These are phyloP conservation scores for Umbelopsis vinacea DNA, from an alignment of 192 early-diverging fungal species.

Conservation along the genomic window DNA sequence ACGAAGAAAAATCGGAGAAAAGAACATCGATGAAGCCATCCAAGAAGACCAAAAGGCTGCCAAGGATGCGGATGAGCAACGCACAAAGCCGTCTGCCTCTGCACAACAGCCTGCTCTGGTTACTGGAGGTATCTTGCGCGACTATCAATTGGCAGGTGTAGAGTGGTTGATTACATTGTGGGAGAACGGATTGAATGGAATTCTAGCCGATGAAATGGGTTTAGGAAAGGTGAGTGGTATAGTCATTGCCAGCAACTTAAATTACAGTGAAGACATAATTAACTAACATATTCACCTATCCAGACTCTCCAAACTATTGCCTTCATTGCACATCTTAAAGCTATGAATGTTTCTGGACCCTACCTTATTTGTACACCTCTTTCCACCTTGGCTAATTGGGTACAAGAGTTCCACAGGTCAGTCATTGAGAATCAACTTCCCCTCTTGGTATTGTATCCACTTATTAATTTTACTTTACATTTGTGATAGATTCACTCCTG, in stretches of 20 bases:
- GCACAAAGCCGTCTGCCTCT: conserved; percentile 53
- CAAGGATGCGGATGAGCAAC: conserved; percentile 20
- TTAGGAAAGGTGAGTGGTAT: conserved; percentile 68
- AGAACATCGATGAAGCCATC: conserved; percentile 27
- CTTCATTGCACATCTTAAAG: conserved; percentile 81
- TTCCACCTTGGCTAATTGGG: conserved; percentile 93
- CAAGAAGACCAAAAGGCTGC: conserved; percentile 15
- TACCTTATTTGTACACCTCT: conserved; percentile 90
- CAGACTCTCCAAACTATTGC: conserved; percentile 94
- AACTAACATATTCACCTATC: not conserved
- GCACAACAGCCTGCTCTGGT: conserved; percentile 80
- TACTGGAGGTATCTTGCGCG: conserved; percentile 84
- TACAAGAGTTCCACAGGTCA: conserved; percentile 82
- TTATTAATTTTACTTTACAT: not conserved
- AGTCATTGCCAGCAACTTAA: not conserved
- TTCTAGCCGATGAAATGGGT: conserved; percentile 96
- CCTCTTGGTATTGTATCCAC: not conserved
- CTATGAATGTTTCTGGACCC: conserved; percentile 82
- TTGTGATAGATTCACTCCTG: conserved; percentile 71
- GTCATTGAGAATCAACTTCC: not conserved
- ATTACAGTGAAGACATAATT: not conserved
- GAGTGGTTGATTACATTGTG: conserved; percentile 96
- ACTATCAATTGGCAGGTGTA: conserved; percentile 94
- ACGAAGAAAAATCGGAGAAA: conserved; percentile 36
- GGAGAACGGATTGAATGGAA: conserved; percentile 96